Percentiles rank a stretch among this genome's conserved stretches.
Evolutionary conservation across 805 yeast species (phyloP).

Genomic region (Lipomyces lipofer): DNA sequence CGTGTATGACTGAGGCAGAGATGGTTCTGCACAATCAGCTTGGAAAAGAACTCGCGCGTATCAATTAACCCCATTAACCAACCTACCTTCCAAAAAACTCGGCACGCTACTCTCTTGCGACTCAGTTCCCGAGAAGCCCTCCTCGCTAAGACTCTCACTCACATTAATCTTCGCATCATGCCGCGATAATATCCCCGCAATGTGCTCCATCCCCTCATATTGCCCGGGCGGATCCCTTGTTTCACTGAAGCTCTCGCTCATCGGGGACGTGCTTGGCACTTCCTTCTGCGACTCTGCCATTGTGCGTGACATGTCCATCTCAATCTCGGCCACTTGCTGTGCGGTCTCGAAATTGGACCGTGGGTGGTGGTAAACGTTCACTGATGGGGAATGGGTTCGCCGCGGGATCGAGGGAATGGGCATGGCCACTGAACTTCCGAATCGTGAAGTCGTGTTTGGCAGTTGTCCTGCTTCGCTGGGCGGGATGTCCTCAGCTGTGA

Average conservation of each 20-base stretch:
- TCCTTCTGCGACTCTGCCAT: no score
- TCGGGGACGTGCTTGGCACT: no score
- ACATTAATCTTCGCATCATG: neutral
- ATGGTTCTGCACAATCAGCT: neutral
- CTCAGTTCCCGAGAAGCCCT: slow-evolving; percentile 9
- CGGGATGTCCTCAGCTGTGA: neutral
- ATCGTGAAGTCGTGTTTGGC: neutral
- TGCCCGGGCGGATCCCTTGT: neutral
- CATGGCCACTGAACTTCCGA: slow-evolving; percentile 18
- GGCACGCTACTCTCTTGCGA: neutral
- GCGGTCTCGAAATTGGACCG: slow-evolving; percentile 12
- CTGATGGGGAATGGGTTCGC: slow-evolving; percentile 18
- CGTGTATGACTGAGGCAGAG: neutral
- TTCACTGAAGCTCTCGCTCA: no score
- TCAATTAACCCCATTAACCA: neutral
- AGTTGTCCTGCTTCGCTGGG: neutral
- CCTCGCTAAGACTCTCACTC: slow-evolving; percentile 15
- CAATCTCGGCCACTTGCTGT: slow-evolving; percentile 27
- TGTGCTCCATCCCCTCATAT: slow-evolving; percentile 26
- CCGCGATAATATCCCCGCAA: slow-evolving; percentile 11
- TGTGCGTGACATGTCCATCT: slow-evolving; percentile 26
- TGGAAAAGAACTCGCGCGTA: no score
- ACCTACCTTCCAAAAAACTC: neutral
- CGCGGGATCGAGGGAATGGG: slow-evolving; percentile 18
- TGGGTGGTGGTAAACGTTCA: slow-evolving; percentile 14